Conservation (phyloP, 305 asterid genomes). For the Fraxinus velutina region DNA sequence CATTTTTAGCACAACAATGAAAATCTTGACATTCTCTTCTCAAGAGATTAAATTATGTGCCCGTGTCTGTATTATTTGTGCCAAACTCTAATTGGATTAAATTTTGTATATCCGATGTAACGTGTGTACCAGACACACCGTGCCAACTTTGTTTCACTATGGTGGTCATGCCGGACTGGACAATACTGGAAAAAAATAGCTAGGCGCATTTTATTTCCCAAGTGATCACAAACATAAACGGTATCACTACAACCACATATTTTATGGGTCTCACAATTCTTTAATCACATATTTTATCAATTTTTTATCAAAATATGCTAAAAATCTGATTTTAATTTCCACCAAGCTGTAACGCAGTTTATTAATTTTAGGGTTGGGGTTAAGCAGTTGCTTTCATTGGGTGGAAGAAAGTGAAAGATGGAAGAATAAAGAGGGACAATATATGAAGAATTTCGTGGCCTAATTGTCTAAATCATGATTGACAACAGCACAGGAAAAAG, state of each 20-base stretch:
- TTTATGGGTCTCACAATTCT: no score
- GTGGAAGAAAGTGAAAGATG: neutral
- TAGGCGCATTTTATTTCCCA: neutral
- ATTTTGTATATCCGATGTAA: neutral
- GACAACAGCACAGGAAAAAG: neutral
- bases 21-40: neutral
- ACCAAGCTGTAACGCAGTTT: neutral
- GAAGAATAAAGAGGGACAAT: neutral
- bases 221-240: neutral
- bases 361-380: neutral
- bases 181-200: neutral
- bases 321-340: no score
- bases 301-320: no score
- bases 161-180: neutral
- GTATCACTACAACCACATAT: neutral
- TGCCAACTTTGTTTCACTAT: neutral
- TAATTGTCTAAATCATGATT: neutral
- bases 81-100: neutral
- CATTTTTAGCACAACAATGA: neutral
- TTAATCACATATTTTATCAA: no score
- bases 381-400: slow-evolving; percentile 1
- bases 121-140: neutral
- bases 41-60: neutral
- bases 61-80: neutral
- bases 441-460: neutral